Conservation (phyloP, 108 stramenopile species). For the Nannochloropsis gaditana region DNA sequence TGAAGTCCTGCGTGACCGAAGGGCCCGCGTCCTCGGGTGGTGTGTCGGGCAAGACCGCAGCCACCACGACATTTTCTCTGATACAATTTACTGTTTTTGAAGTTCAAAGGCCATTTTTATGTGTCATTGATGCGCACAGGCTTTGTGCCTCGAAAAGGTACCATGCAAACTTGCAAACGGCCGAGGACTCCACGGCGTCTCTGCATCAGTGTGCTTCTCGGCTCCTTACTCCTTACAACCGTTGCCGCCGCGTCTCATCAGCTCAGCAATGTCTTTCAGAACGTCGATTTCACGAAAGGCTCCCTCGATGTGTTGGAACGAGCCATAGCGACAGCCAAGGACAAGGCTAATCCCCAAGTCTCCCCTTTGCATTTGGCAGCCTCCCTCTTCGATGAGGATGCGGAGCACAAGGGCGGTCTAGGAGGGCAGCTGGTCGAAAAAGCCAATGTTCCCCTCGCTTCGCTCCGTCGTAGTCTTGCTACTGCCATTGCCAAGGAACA, state of each 20-base stretch:
- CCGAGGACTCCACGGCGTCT: too few relatives aligned
- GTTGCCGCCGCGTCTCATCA: neutral
- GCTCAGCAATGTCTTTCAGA: slow-evolving; percentile 14
- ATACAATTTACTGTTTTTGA: too few relatives aligned
- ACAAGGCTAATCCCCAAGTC: neutral
- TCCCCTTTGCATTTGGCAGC: slow-evolving; percentile 16
- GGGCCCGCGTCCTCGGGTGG: too few relatives aligned
- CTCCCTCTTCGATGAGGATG: neutral
- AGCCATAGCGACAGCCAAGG: neutral
- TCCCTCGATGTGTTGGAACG: slow-evolving; percentile 14
- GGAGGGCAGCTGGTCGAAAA: neutral
- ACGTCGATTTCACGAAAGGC: neutral
- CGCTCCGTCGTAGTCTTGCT: neutral
- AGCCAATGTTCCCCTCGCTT: neutral
- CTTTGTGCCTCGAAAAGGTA: too few relatives aligned
- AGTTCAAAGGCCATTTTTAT: too few relatives aligned
- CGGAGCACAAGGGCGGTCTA: neutral
- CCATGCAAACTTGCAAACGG: too few relatives aligned
- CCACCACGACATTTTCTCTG: too few relatives aligned
- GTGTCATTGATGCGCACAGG: too few relatives aligned
- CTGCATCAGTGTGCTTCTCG: neutral
- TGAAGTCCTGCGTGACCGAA: too few relatives aligned
- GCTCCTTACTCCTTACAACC: neutral
- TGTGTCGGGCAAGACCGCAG: too few relatives aligned
- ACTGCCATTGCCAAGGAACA: neutral